phyloP scores from a whole-genome alignment of 2,329 filamentous ascomycete genomes.

The Aspergillus pseudoglaucus region DNA sequence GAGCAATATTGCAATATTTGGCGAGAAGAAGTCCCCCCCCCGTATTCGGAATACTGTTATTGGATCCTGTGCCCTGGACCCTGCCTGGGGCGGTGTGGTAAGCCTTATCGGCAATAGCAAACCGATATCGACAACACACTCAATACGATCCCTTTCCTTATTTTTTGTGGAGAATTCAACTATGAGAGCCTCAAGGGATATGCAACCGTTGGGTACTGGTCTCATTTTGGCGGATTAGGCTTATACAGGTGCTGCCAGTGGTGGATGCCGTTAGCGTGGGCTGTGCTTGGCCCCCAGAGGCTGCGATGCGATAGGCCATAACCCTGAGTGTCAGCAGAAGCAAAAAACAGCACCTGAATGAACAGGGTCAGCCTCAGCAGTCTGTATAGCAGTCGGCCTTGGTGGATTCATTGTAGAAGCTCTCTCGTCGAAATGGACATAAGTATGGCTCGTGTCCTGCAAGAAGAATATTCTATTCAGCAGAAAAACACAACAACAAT shows the following conservation, averaged over 20 bases:
- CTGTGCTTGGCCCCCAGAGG: not conserved
- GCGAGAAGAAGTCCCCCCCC: not conserved
- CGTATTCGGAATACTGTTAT: not conserved
- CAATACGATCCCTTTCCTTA: not conserved
- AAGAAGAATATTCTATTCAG: not conserved
- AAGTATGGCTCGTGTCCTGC: not conserved
- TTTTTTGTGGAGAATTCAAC: not conserved
- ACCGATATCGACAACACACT: not conserved
- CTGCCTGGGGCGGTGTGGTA: not conserved
- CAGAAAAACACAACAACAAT: not conserved
- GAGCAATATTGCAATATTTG: not conserved
- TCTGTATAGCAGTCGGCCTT: not conserved
- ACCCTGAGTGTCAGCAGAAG: not conserved
- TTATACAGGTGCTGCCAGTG: not conserved
- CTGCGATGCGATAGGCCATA: not conserved
- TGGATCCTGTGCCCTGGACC: not conserved
- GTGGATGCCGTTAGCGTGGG: not conserved
- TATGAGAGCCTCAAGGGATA: not conserved
- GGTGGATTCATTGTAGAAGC: not conserved
- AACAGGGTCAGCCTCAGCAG: not conserved
- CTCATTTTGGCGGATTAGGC: not conserved
- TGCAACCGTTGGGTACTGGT: not conserved
- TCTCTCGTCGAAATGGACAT: not conserved
- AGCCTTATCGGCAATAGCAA: not conserved
- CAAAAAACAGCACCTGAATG: not conserved